phyloP scores from a whole-genome alignment of 2,329 filamentous ascomycete species.

The Remersonia thermophila region DNA sequence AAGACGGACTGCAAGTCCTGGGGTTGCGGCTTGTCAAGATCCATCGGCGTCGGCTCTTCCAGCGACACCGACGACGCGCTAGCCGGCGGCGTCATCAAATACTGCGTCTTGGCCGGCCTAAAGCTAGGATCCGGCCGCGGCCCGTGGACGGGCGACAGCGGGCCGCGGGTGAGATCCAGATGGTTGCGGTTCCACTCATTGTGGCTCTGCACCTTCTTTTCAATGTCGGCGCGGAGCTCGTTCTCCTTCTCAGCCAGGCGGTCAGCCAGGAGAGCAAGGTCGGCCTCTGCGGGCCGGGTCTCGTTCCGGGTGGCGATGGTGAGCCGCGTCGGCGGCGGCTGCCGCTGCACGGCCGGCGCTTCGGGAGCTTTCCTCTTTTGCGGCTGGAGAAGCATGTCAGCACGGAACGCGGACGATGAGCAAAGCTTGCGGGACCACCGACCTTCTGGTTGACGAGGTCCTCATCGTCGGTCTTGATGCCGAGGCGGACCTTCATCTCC shows the following conservation, averaged over 20 bases:
- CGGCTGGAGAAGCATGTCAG: constrained; percentile 39
- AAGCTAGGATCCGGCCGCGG: constrained; percentile 50
- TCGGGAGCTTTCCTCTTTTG: constrained; percentile 60
- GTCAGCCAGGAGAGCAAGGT: constrained; percentile 66
- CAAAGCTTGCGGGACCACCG: constrained; percentile 22
- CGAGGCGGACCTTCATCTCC: constrained; percentile 74
- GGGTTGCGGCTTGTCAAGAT: constrained; percentile 35
- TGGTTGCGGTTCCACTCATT: constrained; percentile 84
- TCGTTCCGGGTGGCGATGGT: constrained; percentile 60
- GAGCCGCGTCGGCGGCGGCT: constrained; percentile 49
- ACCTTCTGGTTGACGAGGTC: constrained; percentile 92
- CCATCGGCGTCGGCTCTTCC: constrained; percentile 32
- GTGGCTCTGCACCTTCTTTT: constrained; percentile 78
- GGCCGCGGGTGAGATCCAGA: constrained; percentile 75
- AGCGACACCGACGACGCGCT: constrained; percentile 38
- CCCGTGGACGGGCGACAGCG: constrained; percentile 67
- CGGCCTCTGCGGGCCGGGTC: constrained; percentile 60
- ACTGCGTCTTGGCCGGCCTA: constrained; percentile 59
- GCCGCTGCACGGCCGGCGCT: constrained; percentile 44
- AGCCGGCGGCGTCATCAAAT: constrained; percentile 53
- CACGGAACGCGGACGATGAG: no score
- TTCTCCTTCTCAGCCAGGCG: constrained; percentile 71
- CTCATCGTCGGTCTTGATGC: constrained; percentile 86
- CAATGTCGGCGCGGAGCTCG: constrained; percentile 68
- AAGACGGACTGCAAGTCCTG: constrained; percentile 23